These are phyloP conservation scores for Dioscorea cayenensis DNA, from an alignment of 116 monocot genomes.

Conservation along the genomic window DNA sequence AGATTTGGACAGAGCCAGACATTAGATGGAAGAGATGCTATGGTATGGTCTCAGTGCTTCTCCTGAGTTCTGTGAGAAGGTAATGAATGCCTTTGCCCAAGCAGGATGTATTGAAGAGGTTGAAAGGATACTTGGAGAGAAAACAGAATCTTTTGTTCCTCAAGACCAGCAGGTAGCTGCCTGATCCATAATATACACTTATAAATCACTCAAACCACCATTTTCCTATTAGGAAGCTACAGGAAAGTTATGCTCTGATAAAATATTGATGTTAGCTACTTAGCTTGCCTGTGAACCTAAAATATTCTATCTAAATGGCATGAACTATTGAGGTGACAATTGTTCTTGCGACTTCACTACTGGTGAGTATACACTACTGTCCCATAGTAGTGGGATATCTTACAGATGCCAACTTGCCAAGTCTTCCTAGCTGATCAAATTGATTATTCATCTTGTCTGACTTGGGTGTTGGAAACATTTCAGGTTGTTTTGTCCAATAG, in stretches of 20 bases:
- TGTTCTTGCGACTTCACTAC: not conserved
- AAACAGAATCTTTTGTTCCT: conserved; percentile 5
- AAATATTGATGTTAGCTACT: not conserved
- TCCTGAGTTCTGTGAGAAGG: conserved; percentile 25
- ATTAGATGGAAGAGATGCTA: conserved; percentile 57
- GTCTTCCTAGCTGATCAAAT: not conserved
- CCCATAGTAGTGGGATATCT: not conserved
- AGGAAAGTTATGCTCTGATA: not conserved
- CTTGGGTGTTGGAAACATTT: not conserved
- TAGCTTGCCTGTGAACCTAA: not conserved
- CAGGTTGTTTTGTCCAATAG: not conserved
- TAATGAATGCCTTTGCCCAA: conserved; percentile 28
- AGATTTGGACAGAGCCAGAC: conserved; percentile 39
- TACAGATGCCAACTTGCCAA: too few relatives aligned
- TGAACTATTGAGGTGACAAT: not conserved
- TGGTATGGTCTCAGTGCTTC: conserved; percentile 13
- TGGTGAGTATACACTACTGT: not conserved
- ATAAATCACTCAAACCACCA: not conserved
- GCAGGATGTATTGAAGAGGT: conserved; percentile 29
- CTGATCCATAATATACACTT: not conserved
- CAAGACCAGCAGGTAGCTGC: conserved; percentile 10
- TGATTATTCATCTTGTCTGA: not conserved
- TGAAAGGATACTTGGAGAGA: conserved; percentile 22
- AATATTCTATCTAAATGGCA: not conserved
- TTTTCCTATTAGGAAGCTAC: not conserved